phyloP scores from a whole-genome alignment of 169 alveolate genomes.

The Eimeria necatrix region DNA sequence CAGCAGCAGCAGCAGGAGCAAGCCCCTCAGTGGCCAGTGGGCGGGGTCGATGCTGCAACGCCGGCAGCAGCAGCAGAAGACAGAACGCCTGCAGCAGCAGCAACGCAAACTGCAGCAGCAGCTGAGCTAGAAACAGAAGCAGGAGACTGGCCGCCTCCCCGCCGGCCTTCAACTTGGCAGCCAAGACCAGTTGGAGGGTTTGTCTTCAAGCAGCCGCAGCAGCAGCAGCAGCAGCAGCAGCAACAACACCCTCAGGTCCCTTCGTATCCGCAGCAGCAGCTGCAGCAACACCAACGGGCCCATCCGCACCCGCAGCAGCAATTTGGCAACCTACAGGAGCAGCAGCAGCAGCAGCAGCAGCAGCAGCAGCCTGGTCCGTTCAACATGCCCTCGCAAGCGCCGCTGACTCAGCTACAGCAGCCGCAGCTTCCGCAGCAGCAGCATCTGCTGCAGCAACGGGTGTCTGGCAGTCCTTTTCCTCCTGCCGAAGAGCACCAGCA shows the following conservation, averaged over 20 bases:
- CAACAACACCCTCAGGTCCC: slow-evolving; percentile 18
- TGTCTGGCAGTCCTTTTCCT: too few relatives aligned
- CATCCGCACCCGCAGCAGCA: slow-evolving; percentile 7
- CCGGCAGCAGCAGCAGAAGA: neutral
- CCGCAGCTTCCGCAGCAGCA: slow-evolving; percentile 33
- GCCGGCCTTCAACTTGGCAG: slow-evolving; percentile 14
- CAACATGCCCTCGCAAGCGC: neutral
- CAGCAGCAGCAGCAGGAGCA: slow-evolving; percentile 36
- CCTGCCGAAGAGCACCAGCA: neutral
- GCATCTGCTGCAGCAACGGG: slow-evolving; percentile 4
- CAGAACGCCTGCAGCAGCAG: slow-evolving; percentile 7
- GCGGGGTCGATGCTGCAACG: neutral
- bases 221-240: slow-evolving; percentile 45
- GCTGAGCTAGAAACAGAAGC: neutral
- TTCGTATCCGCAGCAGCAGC: slow-evolving; percentile 24
- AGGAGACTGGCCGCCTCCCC: slow-evolving; percentile 43
- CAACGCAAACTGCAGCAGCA: neutral
- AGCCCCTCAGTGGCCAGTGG: slow-evolving; percentile 39
- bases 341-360: slow-evolving; percentile 8
- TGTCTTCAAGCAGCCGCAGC: slow-evolving; percentile 31
- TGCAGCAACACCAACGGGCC: slow-evolving; percentile 7
- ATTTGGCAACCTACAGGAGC: neutral
- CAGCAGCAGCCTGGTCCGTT: neutral
- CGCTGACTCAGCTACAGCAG: neutral
- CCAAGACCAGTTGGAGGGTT: slow-evolving; percentile 3